Percentiles rank a stretch among this genome's conserved stretches.
These are phyloP conservation scores for Lichenothelia convexa DNA, from an alignment of 495 filamentous ascomycete species.

Conservation along the genomic window DNA sequence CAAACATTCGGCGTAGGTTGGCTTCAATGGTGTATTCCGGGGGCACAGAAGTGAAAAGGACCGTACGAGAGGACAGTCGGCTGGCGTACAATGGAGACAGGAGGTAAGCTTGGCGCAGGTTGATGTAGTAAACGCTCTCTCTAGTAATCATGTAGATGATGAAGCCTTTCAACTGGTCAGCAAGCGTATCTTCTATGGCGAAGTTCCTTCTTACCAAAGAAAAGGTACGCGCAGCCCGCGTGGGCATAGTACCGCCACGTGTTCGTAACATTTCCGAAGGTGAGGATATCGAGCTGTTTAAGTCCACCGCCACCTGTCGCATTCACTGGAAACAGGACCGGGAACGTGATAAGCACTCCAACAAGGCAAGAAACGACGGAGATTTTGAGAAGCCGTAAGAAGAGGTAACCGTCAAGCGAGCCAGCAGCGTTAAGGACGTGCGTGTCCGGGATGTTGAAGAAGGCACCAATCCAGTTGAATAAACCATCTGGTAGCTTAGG, in stretches of 20 bases:
- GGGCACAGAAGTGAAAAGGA: slow-evolving; percentile 81
- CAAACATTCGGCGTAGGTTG: slow-evolving; percentile 63
- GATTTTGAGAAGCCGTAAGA: slow-evolving; percentile 26
- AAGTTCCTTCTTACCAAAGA: slow-evolving; percentile 35
- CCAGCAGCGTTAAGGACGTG: slow-evolving; percentile 79
- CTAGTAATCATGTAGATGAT: slow-evolving; percentile 78
- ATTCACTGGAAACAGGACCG: slow-evolving; percentile 27
- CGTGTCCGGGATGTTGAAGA: slow-evolving; percentile 64
- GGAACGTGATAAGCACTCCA: slow-evolving; percentile 25
- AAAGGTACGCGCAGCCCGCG: slow-evolving; percentile 51
- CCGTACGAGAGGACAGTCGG: slow-evolving; percentile 83
- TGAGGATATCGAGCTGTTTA: slow-evolving; percentile 60
- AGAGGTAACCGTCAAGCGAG: slow-evolving; percentile 50
- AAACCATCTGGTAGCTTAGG: slow-evolving; percentile 48
- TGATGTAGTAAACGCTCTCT: slow-evolving; percentile 88
- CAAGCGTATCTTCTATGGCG: not conserved
- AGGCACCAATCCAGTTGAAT: slow-evolving; percentile 56
- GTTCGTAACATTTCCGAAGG: slow-evolving; percentile 48
- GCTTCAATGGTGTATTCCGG: slow-evolving; percentile 50
- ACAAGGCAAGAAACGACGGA: slow-evolving; percentile 20
- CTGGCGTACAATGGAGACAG: slow-evolving; percentile 73
- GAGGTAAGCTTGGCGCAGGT: slow-evolving; percentile 85
- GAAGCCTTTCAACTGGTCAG: slow-evolving; percentile 32
- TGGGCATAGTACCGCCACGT: slow-evolving; percentile 63
- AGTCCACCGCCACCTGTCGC: slow-evolving; percentile 31